Percentiles rank a stretch among this genome's conserved stretches.
Conservation (phyloP, 2,329 filamentous ascomycete species). For the Colletotrichum agaves region DNA sequence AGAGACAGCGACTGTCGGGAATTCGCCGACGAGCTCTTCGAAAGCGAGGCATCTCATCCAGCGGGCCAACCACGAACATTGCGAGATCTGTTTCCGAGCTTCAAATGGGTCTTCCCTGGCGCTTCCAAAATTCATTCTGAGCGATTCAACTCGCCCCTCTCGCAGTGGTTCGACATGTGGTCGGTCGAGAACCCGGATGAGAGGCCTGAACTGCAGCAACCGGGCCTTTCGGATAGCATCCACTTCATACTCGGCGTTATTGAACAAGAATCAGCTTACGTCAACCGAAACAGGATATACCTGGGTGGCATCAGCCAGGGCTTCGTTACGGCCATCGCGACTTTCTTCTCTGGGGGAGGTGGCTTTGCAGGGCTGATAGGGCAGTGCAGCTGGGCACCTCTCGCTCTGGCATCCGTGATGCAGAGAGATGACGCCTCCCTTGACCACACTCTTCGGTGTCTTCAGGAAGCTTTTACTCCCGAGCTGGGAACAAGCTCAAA, state of each 20-base stretch:
- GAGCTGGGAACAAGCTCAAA: neutral
- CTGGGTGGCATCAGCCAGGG: conserved; percentile 47
- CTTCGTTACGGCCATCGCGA: conserved; percentile 42
- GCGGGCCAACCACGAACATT: conserved; percentile 39
- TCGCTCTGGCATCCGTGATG: neutral
- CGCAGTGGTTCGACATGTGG: conserved; percentile 47
- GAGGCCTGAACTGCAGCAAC: conserved; percentile 39
- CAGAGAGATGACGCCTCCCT: neutral
- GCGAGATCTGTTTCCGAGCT: conserved; percentile 38
- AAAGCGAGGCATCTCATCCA: conserved; percentile 45
- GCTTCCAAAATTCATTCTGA: conserved; percentile 37
- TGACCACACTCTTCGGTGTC: neutral
- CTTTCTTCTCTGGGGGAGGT: conserved; percentile 28
- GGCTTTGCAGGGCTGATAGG: conserved; percentile 44
- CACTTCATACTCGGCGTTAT: conserved; percentile 38
- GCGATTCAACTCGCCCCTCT: conserved; percentile 40
- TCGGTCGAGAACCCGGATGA: conserved; percentile 33
- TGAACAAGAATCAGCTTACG: conserved; percentile 39
- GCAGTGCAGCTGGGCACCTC: conserved; percentile 42
- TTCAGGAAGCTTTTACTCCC: neutral
- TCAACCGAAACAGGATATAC: conserved; percentile 43
- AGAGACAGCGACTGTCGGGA: conserved; percentile 51
- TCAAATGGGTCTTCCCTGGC: conserved; percentile 46
- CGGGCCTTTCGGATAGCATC: conserved; percentile 41
- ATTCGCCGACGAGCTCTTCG: conserved; percentile 54